Percentiles rank a stretch among this genome's conserved stretches.
Conservation (phyloP, 176 grass and related monocot genomes). For the barley (Hordeum vulgare) region MorexV3_pseudomolecules_assembly NC_058522.1:61652501-61653000, state of each 20-base stretch:
- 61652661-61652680: not conserved
- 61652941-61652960: not conserved
- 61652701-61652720: not conserved
- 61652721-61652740: not conserved
- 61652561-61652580: not conserved
- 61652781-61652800: not conserved
- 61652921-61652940: not conserved
- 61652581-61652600: not conserved
- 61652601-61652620: not conserved
- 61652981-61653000: not conserved
- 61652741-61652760: not conserved
- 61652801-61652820: not conserved
- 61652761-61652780: not conserved
- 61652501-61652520: not conserved
- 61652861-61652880: not conserved
- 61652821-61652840: not conserved
- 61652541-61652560: constrained; percentile 7
- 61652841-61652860: not conserved
- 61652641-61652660: constrained; percentile 1
- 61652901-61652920: not conserved
- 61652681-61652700: not conserved
- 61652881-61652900: not conserved
- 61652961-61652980: not conserved
- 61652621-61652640: not conserved
- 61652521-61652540: constrained; percentile 11